These are phyloP conservation scores for Hordeum marinum DNA, from an alignment of 176 grass and related monocot species.

Conservation along the genomic window DNA sequence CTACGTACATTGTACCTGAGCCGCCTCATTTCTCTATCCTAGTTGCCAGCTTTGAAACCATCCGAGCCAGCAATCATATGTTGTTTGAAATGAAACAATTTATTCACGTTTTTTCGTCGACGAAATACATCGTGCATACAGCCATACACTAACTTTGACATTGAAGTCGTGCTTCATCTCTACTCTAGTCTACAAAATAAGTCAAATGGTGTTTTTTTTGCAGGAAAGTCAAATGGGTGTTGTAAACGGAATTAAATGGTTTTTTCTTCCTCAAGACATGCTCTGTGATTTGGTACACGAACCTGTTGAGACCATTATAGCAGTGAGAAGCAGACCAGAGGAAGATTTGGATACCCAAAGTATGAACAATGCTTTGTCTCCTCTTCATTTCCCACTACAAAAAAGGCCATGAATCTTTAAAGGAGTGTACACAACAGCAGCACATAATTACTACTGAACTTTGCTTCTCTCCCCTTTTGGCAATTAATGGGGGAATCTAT, in stretches of 20 bases:
- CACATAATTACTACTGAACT: neutral
- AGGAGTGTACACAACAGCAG: neutral
- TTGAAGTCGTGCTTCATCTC: neutral
- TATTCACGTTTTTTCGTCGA: too few species aligned
- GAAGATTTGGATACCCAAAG: slow-evolving; percentile 3
- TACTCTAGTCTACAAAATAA: neutral
- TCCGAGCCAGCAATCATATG: neutral
- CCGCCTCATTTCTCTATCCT: neutral
- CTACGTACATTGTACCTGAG: neutral
- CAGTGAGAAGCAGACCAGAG: neutral
- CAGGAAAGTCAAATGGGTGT: neutral
- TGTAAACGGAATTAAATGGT: neutral
- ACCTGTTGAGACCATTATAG: too few species aligned
- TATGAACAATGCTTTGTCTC: slow-evolving; percentile 42
- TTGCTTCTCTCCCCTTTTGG: slow-evolving; percentile 10
- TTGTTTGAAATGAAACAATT: neutral
- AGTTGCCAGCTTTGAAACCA: neutral
- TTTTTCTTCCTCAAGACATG: neutral
- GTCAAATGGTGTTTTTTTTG: neutral
- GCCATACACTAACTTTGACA: neutral
- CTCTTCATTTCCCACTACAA: slow-evolving; percentile 22
- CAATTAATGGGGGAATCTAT: slow-evolving; percentile 17
- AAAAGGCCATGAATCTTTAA: slow-evolving; percentile 22
- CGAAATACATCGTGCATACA: neutral
- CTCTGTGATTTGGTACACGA: neutral